Conservation (phyloP, 768 basidiomycete genomes). For the Neoboletus brunneissimus region DNA sequence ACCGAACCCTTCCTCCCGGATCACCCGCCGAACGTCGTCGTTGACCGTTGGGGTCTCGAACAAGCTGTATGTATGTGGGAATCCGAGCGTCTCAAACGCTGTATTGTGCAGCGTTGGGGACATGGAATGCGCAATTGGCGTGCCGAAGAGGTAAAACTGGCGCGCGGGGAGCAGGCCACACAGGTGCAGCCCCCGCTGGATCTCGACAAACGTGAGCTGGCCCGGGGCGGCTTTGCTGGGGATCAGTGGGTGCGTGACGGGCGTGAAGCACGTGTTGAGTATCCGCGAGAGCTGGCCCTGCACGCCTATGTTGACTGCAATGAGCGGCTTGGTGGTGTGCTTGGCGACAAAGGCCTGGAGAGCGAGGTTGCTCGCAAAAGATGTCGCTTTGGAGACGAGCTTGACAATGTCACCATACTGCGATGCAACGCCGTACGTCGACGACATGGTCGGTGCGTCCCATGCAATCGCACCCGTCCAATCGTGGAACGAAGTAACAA, state of each 20-base stretch:
- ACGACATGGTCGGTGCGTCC: conserved; percentile 62
- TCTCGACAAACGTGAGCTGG: conserved; percentile 84
- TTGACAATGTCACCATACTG: conserved; percentile 87
- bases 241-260: conserved; percentile 86
- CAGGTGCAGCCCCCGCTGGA: conserved; percentile 77
- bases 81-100: conserved; percentile 72
- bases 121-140: conserved; percentile 84
- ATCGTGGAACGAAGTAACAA: conserved; percentile 95
- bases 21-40: conserved; percentile 58
- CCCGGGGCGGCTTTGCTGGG: conserved; percentile 89
- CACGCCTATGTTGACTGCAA: conserved; percentile 92
- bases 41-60: conserved; percentile 70
- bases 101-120: conserved; percentile 94
- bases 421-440: conserved; percentile 66
- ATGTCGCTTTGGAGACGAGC: conserved; percentile 81
- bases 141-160: conserved; percentile 85
- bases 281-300: conserved; percentile 90
- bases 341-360: conserved; percentile 69
- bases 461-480: conserved; percentile 85
- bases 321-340: conserved; percentile 69
- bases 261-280: conserved; percentile 81
- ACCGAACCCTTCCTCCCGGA: conserved; percentile 74
- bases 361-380: conserved; percentile 73
- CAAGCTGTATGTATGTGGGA: conserved; percentile 80
- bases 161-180: conserved; percentile 74